Conservation (phyloP, 345 rosid species). For the Theobroma cacao region DNA sequence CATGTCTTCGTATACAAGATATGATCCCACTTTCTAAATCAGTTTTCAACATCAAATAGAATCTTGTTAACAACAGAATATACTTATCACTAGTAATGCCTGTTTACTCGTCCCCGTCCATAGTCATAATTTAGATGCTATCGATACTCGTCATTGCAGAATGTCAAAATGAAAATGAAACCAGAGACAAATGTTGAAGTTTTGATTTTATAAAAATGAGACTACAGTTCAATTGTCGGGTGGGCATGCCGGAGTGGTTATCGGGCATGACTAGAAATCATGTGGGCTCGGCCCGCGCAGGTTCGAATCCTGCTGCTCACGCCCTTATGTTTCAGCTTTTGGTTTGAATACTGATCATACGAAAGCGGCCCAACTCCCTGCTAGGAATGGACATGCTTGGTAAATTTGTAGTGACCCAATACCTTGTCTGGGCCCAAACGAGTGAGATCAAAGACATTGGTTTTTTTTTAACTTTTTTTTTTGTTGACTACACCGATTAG, state of each 20-base stretch:
- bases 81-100: not conserved
- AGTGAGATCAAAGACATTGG: no score
- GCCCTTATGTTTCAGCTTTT: no score
- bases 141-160: not conserved
- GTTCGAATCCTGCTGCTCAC: conserved; percentile 79
- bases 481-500: no score
- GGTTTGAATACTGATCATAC: no score
- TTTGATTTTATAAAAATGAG: no score
- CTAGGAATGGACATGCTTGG: no score
- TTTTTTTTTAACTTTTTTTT: no score
- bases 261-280: conserved; percentile 93
- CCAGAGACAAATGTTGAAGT: not conserved
- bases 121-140: not conserved
- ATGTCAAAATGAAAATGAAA: not conserved
- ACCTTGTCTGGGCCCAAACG: no score
- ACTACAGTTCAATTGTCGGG: no score
- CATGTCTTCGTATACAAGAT: not conserved
- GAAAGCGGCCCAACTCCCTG: no score
- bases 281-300: conserved; percentile 92
- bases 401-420: no score
- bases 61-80: not conserved
- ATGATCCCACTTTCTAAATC: not conserved
- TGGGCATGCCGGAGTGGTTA: conserved; percentile 72
- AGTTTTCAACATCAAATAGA: not conserved
- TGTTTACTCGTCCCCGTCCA: not conserved